phyloP scores from a whole-genome alignment of 768 basidiomycete genomes.

The Cystobasidium onofrii region DNA sequence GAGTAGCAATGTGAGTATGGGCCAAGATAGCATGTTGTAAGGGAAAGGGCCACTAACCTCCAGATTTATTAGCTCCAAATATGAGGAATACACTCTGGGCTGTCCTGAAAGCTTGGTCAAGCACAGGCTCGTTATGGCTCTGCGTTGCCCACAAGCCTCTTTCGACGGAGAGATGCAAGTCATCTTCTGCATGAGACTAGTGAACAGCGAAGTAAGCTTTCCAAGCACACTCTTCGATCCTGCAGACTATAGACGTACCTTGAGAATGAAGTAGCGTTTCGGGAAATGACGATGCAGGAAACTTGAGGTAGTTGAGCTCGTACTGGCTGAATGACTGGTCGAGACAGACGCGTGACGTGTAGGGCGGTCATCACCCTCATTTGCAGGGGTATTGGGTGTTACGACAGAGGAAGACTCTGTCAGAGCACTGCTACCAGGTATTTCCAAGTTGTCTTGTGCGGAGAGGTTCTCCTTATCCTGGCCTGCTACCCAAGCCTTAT shows the following conservation, averaged over 20 bases:
- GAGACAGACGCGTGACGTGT: constrained; percentile 49
- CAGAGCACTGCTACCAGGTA: background rate
- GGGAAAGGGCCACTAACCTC: constrained; percentile 46
- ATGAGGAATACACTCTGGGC: constrained; percentile 76
- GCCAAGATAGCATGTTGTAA: background rate
- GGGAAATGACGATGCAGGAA: constrained; percentile 69
- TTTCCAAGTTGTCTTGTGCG: constrained; percentile 19
- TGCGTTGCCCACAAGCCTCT: constrained; percentile 85
- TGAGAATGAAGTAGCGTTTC: constrained; percentile 71
- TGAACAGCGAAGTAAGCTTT: background rate
- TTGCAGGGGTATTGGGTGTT: background rate
- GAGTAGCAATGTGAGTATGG: background rate
- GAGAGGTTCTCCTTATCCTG: constrained; percentile 42
- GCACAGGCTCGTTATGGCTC: constrained; percentile 52
- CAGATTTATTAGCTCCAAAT: constrained; percentile 86
- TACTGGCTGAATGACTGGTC: constrained; percentile 54
- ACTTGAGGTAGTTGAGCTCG: constrained; percentile 74
- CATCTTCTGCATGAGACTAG: constrained; percentile 39
- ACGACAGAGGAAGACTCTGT: background rate
- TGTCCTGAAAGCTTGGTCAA: constrained; percentile 89
- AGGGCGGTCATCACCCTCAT: constrained; percentile 42
- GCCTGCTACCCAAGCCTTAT: constrained; percentile 69
- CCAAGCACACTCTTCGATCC: background rate
- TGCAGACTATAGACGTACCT: constrained; percentile 7
- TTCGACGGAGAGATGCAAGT: constrained; percentile 50